Evolutionary conservation across 2,329 filamentous ascomycete genomes (phyloP), one percentile per base, ranked within the genome.

Genomic region (Xylariaceae sp.): DNA sequence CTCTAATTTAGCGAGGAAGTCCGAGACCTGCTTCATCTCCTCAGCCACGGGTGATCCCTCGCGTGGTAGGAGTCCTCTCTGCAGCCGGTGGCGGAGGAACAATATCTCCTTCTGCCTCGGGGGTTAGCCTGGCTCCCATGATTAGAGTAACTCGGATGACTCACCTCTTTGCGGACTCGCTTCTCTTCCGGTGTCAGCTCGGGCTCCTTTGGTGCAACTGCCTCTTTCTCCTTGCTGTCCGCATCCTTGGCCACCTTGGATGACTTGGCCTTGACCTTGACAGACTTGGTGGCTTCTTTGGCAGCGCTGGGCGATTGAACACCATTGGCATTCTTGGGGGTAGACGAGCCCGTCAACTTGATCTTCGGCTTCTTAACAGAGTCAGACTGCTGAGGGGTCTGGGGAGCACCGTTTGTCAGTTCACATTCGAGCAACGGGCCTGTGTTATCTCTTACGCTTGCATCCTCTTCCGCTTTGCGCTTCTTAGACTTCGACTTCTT

Each of bases 31-130:
- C 54, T 82, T 75, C 87, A 92, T 91, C 60, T 92, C 88, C 7
- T 90, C 84, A 60, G 90, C 88, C 69, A 91, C 87, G n/a, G 92
- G 91, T 43, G 85, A 81, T 59, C 88, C 82, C 58, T 96, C 90
- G 51, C 88, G 82, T 18, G 87, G 88, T 39, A 99, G 77, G 61
- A 99, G 90, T 0, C 91, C 91, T 68, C 95, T 95, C 66, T 99
- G 94, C 32, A 99, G 83, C 68, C 91, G 90, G 71, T 99, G 92
- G 56, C 94, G 87, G 36, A 96, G 80, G 69, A 95, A 97, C 31
- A 96, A 75, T n/a, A 99, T 90, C 59, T 88, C 84, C 58, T 83
- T 85, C 78, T 87, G 57, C 42, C 47, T n/a, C 36, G 6, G 5
- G 14, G 45, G 55, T 79, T 61, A 78, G 71, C 35, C 45, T 52